Base-by-base conservation (phyloP, 2,329 filamentous ascomycete genomes). In the Pyrenochaeta sp. region DNA sequence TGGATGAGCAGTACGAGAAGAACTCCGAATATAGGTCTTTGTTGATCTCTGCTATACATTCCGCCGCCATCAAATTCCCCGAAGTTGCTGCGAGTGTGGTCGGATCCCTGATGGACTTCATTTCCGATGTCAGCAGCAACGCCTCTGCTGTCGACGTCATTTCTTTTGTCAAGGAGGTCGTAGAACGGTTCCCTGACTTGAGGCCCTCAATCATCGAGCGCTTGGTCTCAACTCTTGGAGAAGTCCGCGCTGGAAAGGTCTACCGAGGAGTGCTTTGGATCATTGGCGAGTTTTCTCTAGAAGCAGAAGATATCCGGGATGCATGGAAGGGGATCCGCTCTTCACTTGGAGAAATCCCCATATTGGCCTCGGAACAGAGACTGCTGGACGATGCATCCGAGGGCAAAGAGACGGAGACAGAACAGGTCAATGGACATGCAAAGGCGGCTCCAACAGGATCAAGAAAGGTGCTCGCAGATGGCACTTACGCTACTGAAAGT, bases 1-100 rank as follows among this genome's bases (percentile, higher is more conserved):
- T 97, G 29, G 92, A 99, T 65, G 92, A 97, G 72, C 92, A 96
- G 72, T 97, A 96, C 75, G 94, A 99, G 78, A 97, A 97, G 77
- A 70, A 65, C 48, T 53, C 63, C 3, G 65, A 68, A 44, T 67
- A 67, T 39, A 88, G 94, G 60, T 92, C 95, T 65, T 82, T 99
- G 7, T 81, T 99, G 50, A 97, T 99, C 58, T 91, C 96, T 72
- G 90, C 92, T 24, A 99, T 99, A 66, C 94, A 99, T 72, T 91
- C 95, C 71, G 97, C 94, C 72, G 94, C 94, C 61, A 97, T 99
- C 80, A 96, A 96, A 69, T 97, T 97, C 77, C 97, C 94, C 8
- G 93, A 99, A 73, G 93, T 99, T 51, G 94, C 94, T 18, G 89
- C 93, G 31, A 97, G 90, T 67, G 94, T 99, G 11, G 94, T 99